Evolutionary conservation across 805 yeast genomes (phyloP), one percentile per base, ranked within the genome.

Genomic region (Wickerhamiella shivajii): DNA sequence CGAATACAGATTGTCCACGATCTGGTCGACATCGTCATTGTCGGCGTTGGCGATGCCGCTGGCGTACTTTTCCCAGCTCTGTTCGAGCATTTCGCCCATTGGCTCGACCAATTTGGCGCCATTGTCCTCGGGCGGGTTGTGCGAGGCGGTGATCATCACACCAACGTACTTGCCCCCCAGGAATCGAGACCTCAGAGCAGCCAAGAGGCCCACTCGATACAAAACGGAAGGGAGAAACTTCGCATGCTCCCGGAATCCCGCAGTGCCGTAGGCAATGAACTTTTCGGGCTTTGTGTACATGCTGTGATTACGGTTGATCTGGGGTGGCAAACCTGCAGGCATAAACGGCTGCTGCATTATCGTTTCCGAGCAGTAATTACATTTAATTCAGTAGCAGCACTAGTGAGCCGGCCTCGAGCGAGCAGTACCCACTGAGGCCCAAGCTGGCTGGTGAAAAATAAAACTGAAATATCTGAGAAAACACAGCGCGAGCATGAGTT

Each of bases 81-180:
- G 71, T 37, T 70, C 77, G 44, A 85, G 65, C 96, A 85, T 85
- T 41, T 78, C 83, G 17, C 97, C 96, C 51, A 66, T 58, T 1
- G 97, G 96, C 44, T 87, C 97, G 16, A 87, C 81, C n/a, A 90
- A 64, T 56, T 87, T 87, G 32, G 83, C 87, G 18, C 95, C 95
- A 46, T 83, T 83, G 52, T 85, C 96, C 26, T 63, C 62, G 0
- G 96, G 93, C 0, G 95, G 95, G 48, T 84, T 84, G 55, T 84
- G 96, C 1, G 93, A 78, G 0, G 95, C 96, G 1, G 96, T 90
- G 49, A 90, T 75, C 96, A 90, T 87, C 9, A 85, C 76, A n/a
- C 98, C 98, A 19, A 85, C 68, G 6, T 77, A 69, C 45, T 76
- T 62, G 1, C 87, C 80, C 1, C 60, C 58, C 20, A 78, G 58